Evolutionary conservation across 2,329 filamentous ascomycete species (phyloP).

Genomic region (Epichloe typhina): DNA sequence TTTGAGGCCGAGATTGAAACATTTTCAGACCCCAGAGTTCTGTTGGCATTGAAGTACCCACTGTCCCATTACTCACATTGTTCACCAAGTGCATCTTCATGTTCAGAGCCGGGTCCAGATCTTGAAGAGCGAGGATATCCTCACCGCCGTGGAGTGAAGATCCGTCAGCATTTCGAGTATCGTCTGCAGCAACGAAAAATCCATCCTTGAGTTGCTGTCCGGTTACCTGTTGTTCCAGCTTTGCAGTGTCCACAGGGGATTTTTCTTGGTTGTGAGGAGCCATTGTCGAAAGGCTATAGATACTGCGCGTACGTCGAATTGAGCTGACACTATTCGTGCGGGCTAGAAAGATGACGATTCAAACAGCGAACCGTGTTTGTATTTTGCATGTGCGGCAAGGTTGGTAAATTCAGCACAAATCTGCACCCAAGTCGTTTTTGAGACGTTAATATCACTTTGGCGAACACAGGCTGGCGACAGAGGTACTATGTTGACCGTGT

Average conservation of each 20-base stretch:
- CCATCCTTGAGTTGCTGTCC: background rate
- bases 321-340: background rate
- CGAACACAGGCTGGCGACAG: background rate
- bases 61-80: constrained; percentile 34
- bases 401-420: background rate
- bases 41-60: background rate
- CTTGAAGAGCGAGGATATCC: constrained; percentile 44
- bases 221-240: constrained; percentile 8
- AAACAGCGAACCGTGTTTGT: background rate
- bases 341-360: background rate
- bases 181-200: background rate
- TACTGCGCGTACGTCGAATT: background rate
- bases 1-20: background rate
- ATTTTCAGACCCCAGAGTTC: background rate
- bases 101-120: constrained; percentile 47
- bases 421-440: background rate
- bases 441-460: background rate
- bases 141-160: constrained; percentile 15
- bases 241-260: constrained; percentile 3
- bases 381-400: no score
- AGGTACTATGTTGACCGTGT: background rate
- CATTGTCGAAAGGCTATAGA: background rate
- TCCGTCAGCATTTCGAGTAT: constrained; percentile 8
- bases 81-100: constrained; percentile 59
- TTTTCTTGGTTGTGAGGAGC: background rate